Evolutionary conservation across 306 rosid genomes (phyloP), one percentile per base, ranked within the genome.

Genomic region (Inga oerstediana): DNA sequence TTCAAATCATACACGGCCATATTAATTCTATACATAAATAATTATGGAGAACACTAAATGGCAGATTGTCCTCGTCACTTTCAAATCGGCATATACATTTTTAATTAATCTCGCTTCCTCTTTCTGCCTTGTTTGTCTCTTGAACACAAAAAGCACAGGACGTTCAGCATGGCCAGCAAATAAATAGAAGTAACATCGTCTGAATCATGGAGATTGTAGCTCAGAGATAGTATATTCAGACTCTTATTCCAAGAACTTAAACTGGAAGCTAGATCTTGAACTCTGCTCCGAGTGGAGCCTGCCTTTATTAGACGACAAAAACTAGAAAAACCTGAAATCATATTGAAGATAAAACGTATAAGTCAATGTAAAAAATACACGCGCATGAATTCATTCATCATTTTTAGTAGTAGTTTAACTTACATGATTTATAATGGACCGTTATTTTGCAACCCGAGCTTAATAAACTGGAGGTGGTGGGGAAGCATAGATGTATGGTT

Each of bases 241-340:
- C 92, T 86, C 84, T 93, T 93, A 88, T 92, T 93, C 78, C 59
- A 83, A 58, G 80, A 82, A 88, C 77, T 52, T 86, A 86, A 81
- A 87, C 83, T 64, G 84, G 85, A 89, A 87, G 89, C 90, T 86
- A 82, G 87, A 83, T 77, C 74, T 79, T 85, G 84, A 87, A 80
- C 80, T 81, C 56, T 83, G 80, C 77, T 87, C 82, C 85, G 69
- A 49, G 82, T 44, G 86, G 85, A 88, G 92, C 81, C 87, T 89
- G 83, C 85, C 83, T 92, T 95, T 95, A 95, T 95, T 95, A 70
- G 86, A 70, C 82, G 73, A 79, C 62, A 73, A 84, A 91, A 88
- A 88, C 90, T 85, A 90, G 65, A 90, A 89, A 66, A 90, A 92
- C 94, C 99, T 95, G 97, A 34, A 80, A 79, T 17, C 37, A 49